Evolutionary conservation across 2,329 filamentous ascomycete genomes (phyloP), one percentile per base, ranked within the genome.

Genomic region (Fusarium piperis): DNA sequence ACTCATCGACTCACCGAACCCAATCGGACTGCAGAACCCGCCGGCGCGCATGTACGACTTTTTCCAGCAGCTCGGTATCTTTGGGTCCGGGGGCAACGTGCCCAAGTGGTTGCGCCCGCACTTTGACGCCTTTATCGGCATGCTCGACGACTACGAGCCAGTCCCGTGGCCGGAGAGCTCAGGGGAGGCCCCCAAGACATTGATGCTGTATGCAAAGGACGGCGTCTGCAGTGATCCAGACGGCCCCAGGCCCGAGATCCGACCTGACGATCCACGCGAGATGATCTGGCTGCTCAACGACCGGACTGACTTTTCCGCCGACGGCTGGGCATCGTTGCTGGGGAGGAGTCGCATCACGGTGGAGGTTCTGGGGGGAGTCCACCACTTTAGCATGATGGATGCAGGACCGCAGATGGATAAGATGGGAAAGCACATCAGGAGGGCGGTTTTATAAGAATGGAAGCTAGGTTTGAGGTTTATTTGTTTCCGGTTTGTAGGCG

Each of bases 51-150:
- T 94, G 11, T 91, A 93, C 79, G 86, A 90, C 71, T 94, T 92
- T 86, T 93, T 94, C 76, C 91, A 91, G 60, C 85, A 87, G 53
- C 91, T 93, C 60, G 92, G 92, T 61, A 87, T 94, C 2, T 88
- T 94, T 28, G 92, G 92, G 23, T 90, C 86, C 32, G 85, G 84
- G 3, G 84, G 83, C n/a, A 91, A 90, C 79, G 88, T 92, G 39
- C 92, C 92, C 0, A 82, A 86, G n/a, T 94, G 92, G 92, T 86
- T 94, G 16, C 86, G 93, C 2, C 90, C 90, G 63, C 92, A 94
- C 81, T 94, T 94, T 79, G 86, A 89, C 0, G 89, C 91, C 23
- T 90, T 90, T 20, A 90, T 94, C 61, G 85, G 86, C 56, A 91
- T 91, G 16, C 83, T 94, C 32, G 91, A 90, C 75, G 89, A 88